These are phyloP conservation scores for Phyllosticta ampelicida DNA, from an alignment of 2,329 filamentous ascomycete species.

Conservation along the genomic window DNA sequence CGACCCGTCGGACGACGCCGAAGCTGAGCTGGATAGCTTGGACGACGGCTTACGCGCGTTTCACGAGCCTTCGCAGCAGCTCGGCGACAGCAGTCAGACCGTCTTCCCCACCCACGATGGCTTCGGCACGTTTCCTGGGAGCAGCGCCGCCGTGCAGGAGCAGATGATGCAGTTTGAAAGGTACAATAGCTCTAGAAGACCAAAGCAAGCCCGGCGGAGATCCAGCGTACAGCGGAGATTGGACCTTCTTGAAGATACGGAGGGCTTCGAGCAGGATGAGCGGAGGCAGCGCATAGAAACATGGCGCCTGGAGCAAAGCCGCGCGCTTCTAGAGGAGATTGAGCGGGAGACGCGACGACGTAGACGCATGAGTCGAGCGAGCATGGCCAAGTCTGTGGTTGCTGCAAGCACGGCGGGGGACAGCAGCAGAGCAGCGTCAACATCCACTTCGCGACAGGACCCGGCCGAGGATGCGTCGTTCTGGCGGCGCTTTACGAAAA, in stretches of 20 bases:
- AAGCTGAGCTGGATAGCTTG: slow-evolving; percentile 79
- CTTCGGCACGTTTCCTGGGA: slow-evolving; percentile 70
- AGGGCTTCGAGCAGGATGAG: slow-evolving; percentile 52
- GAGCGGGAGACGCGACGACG: slow-evolving; percentile 67
- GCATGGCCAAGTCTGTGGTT: slow-evolving; percentile 24
- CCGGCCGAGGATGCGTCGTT: slow-evolving; percentile 53
- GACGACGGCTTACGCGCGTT: slow-evolving; percentile 89
- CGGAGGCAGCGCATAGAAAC: slow-evolving; percentile 75
- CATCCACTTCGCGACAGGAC: slow-evolving; percentile 25
- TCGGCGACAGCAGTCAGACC: slow-evolving; percentile 49
- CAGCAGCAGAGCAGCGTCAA: not conserved
- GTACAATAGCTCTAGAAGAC: slow-evolving; percentile 57
- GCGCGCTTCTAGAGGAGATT: slow-evolving; percentile 75
- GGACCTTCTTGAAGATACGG: slow-evolving; percentile 43
- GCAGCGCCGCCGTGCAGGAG: slow-evolving; percentile 52
- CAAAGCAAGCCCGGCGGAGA: slow-evolving; percentile 37
- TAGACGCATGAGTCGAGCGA: slow-evolving; percentile 52
- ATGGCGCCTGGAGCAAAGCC: slow-evolving; percentile 87
- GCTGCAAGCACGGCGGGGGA: not conserved
- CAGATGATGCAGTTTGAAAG: slow-evolving; percentile 83
- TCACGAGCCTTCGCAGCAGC: slow-evolving; percentile 43
- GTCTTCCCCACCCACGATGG: slow-evolving; percentile 90
- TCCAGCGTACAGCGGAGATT: slow-evolving; percentile 49
- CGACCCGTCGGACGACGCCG: slow-evolving; percentile 47
- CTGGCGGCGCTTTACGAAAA: slow-evolving; percentile 71